These are phyloP conservation scores for Melaleuca alternifolia DNA, from an alignment of 345 rosid genomes.

Conservation along the genomic window DNA sequence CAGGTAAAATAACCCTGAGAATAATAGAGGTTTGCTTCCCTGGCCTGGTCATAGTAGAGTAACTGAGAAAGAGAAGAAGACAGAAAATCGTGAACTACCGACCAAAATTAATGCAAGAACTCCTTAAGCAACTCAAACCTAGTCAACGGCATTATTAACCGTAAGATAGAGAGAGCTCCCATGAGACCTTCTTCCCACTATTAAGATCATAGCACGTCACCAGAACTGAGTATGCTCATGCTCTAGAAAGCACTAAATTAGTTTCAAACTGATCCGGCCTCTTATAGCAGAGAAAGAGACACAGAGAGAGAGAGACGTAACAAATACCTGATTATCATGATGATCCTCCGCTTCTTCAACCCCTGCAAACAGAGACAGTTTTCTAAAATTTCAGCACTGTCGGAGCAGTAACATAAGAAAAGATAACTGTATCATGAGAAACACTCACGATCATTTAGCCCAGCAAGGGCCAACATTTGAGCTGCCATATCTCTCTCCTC, in stretches of 20 bases:
- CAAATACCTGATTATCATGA: slow-evolving; percentile 51
- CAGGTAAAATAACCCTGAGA: neutral
- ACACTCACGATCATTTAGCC: slow-evolving; percentile 48
- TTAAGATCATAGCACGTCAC: neutral
- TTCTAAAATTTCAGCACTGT: neutral
- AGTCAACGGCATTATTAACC: neutral
- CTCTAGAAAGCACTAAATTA: neutral
- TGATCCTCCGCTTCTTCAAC: slow-evolving; percentile 40
- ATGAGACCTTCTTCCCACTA: neutral
- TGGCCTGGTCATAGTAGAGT: neutral
- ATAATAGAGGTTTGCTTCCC: neutral
- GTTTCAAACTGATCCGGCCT: neutral
- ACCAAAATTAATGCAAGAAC: neutral
- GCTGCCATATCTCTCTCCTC: slow-evolving; percentile 86
- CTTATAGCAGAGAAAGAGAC: neutral
- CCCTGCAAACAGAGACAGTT: slow-evolving; percentile 29
- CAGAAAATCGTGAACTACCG: neutral
- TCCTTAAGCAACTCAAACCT: neutral
- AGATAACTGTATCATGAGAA: neutral
- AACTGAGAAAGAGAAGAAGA: neutral
- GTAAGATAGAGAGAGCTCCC: neutral
- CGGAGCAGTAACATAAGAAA: neutral
- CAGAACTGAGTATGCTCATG: neutral
- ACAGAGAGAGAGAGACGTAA: neutral
- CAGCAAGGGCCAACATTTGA: slow-evolving; percentile 66